These are phyloP conservation scores for Orbilia quercus DNA, from an alignment of 2,329 filamentous ascomycete genomes.

Conservation along the genomic window DNA sequence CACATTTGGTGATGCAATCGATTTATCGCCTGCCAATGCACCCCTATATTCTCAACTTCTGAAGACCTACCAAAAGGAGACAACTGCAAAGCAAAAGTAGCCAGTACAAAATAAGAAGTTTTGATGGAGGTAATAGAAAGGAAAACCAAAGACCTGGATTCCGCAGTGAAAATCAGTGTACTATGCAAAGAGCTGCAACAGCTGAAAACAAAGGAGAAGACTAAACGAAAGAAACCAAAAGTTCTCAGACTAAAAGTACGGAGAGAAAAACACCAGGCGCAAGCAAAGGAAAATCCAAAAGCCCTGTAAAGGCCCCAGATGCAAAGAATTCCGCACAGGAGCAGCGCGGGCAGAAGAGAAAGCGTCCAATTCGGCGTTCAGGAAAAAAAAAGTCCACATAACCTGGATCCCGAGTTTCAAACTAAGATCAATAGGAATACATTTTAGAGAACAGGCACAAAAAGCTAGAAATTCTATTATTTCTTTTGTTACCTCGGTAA, in stretches of 20 bases:
- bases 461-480: too few relatives aligned
- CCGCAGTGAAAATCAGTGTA: conserved; percentile 4
- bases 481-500: too few relatives aligned
- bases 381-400: too few relatives aligned
- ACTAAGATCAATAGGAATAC: too few relatives aligned
- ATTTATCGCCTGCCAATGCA: background rate
- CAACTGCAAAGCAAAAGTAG: background rate
- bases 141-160: conserved; percentile 12
- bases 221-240: too few relatives aligned
- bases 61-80: background rate
- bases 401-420: too few relatives aligned
- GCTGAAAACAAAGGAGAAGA: background rate
- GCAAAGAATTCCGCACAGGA: background rate
- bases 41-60: background rate
- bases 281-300: background rate
- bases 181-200: conserved; percentile 1
- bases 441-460: too few relatives aligned
- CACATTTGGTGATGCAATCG: background rate
- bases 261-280: background rate
- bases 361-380: too few relatives aligned
- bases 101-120: background rate
- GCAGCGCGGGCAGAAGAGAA: background rate
- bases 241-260: too few relatives aligned
- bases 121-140: background rate
- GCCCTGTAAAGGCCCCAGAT: background rate